phyloP scores from a whole-genome alignment of 108 stramenopile genomes.

The Discostella pseudostelligera region DNA sequence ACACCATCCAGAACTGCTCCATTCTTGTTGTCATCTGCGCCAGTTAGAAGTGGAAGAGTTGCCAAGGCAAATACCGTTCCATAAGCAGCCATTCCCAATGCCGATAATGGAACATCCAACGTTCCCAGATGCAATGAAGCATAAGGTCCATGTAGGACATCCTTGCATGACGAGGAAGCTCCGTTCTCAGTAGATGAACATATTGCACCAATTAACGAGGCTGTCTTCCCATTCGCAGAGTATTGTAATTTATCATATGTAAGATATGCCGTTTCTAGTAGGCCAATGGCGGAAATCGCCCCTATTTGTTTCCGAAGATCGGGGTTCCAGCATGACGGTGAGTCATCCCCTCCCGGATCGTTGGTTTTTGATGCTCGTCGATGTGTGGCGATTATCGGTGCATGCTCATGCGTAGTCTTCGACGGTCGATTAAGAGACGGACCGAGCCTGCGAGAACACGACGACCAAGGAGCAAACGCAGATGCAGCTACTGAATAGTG shows the following conservation, averaged over 20 bases:
- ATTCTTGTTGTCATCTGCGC: slow-evolving; percentile 13
- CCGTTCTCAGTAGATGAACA: slow-evolving; percentile 14
- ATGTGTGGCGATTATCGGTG: not conserved
- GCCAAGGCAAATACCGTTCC: slow-evolving; percentile 50
- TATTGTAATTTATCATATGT: slow-evolving; percentile 61
- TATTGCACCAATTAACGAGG: slow-evolving; percentile 29
- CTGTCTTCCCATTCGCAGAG: slow-evolving; percentile 4
- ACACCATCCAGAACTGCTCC: slow-evolving; percentile 26
- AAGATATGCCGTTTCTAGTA: slow-evolving; percentile 75
- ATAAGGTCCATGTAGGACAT: slow-evolving; percentile 78
- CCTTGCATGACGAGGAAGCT: slow-evolving; percentile 27
- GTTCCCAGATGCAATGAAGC: slow-evolving; percentile 53
- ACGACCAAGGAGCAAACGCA: slow-evolving; percentile 8
- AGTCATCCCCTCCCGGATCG: not conserved
- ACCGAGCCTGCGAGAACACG: slow-evolving; percentile 2
- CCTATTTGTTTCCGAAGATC: slow-evolving; percentile 58
- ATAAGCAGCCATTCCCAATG: slow-evolving; percentile 70
- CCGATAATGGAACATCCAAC: slow-evolving; percentile 59
- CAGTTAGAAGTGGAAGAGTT: slow-evolving; percentile 38
- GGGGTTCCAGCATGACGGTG: slow-evolving; percentile 58
- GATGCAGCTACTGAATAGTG: not conserved
- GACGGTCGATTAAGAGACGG: not conserved
- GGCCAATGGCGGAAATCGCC: slow-evolving; percentile 56
- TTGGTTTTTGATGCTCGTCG: not conserved
- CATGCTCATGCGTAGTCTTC: slow-evolving; percentile 8